Conservation (phyloP, 495 filamentous ascomycete species). For the Thozetella sp. region DNA sequence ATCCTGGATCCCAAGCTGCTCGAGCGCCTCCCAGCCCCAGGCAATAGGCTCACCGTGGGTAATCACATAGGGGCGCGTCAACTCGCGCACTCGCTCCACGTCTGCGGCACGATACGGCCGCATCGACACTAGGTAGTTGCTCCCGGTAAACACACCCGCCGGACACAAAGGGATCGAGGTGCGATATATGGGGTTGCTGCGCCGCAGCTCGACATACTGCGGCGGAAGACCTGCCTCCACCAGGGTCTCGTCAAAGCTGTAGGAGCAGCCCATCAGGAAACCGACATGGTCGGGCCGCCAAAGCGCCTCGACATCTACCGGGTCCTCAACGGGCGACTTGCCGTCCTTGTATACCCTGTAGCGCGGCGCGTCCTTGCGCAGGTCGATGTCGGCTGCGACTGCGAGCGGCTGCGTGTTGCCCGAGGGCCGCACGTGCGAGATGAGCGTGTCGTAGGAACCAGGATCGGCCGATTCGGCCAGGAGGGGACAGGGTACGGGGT, state of each 20-base stretch:
- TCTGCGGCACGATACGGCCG: constrained; percentile 45
- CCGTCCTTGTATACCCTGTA: constrained; percentile 54
- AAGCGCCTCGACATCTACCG: constrained; percentile 35
- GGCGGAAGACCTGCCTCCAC: constrained; percentile 41
- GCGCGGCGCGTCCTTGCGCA: constrained; percentile 52
- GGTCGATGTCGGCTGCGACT: constrained; percentile 40
- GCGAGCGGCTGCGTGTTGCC: constrained; percentile 6
- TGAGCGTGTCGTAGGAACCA: constrained; percentile 17
- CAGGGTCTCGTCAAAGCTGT: constrained; percentile 55
- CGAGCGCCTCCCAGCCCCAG: constrained; percentile 58
- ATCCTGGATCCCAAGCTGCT: constrained; percentile 45
- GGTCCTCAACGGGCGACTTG: too few species aligned
- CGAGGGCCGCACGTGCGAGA: constrained; percentile 21
- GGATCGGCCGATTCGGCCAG: constrained; percentile 38
- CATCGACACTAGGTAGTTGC: constrained; percentile 56
- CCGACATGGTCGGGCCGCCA: constrained; percentile 54
- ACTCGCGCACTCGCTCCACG: constrained; percentile 45
- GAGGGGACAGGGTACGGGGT: constrained; percentile 60
- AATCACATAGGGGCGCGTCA: constrained; percentile 44
- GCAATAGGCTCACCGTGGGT: constrained; percentile 62
- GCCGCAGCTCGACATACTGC: constrained; percentile 34
- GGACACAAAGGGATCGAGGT: constrained; percentile 49
- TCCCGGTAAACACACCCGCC: constrained; percentile 52
- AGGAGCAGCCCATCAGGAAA: constrained; percentile 62
- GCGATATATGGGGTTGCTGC: constrained; percentile 56